Evolutionary conservation across 2,329 filamentous ascomycete species (phyloP).

Genomic region (Paracamarosporium sp.): DNA sequence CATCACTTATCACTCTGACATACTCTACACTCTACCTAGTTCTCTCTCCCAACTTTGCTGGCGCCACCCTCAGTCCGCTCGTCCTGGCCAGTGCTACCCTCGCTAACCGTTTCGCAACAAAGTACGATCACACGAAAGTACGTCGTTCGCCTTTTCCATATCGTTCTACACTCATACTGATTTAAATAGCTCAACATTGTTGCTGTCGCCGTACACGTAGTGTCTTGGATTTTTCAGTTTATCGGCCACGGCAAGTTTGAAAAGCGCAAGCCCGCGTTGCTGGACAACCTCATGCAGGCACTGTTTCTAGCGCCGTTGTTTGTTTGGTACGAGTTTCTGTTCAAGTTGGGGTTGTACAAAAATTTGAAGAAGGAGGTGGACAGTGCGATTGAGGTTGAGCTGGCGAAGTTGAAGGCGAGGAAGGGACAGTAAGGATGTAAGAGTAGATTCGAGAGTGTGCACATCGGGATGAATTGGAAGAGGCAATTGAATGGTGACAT

Average conservation of each 20-base stretch:
- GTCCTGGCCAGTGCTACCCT: slow-evolving; percentile 76
- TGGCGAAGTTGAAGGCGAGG: slow-evolving; percentile 54
- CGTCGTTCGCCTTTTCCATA: background rate
- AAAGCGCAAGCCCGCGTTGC: slow-evolving; percentile 80
- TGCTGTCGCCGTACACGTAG: slow-evolving; percentile 71
- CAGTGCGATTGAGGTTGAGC: slow-evolving; percentile 51
- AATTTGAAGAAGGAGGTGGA: slow-evolving; percentile 55
- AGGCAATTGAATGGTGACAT: background rate
- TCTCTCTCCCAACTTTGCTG: slow-evolving; percentile 86
- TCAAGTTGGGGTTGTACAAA: slow-evolving; percentile 82
- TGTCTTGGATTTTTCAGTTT: slow-evolving; percentile 88
- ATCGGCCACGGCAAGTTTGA: slow-evolving; percentile 90
- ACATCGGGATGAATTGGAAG: background rate
- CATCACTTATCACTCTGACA: slow-evolving; percentile 60
- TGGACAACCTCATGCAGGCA: slow-evolving; percentile 91
- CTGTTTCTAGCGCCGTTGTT: slow-evolving; percentile 93
- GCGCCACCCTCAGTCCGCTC: slow-evolving; percentile 74
- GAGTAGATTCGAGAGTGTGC: background rate
- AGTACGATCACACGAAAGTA: slow-evolving; percentile 60
- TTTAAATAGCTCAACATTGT: slow-evolving; percentile 62
- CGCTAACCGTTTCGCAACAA: slow-evolving; percentile 72
- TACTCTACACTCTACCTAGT: slow-evolving; percentile 85
- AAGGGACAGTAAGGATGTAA: slow-evolving; percentile 7
- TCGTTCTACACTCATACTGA: background rate
- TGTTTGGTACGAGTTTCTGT: slow-evolving; percentile 93